Evolutionary conservation across 805 yeast genomes (phyloP), one percentile per base, ranked within the genome.

Genomic region (Priceomyces melissophilus): DNA sequence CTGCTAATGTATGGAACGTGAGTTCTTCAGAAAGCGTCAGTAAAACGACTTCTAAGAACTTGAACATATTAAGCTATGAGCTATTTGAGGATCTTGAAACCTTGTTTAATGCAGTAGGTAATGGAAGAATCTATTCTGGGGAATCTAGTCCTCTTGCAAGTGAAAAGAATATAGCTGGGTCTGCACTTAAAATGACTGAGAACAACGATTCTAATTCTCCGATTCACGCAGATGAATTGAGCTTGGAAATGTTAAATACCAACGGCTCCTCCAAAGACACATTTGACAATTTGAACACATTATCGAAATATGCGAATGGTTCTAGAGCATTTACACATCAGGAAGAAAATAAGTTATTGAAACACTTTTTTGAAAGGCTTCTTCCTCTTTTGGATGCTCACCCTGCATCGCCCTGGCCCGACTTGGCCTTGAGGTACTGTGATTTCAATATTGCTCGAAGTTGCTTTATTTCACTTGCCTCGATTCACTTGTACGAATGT

Each of bases 381-480:
- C 55, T 78, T 4, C 81, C 79, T 1, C 50, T 78, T 31, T 54
- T 78, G 27, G 83, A 78, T 57, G 80, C 81, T 0, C 82, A 78
- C 50, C 83, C 82, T 0, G 73, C 74, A 32, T 65, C 80, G 1
- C 82, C 82, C 3, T 76, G 82, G 82, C 83, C 83, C 0, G 78
- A 76, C 43, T 54, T 78, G 42, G 80, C 81, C 32, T 59, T 78
- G 44, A 69, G 72, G 38, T 78, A 78, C 50, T 78, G 82, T 48
- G 80, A 78, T 49, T 69, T 75, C 46, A 79, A 77, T 47, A 69
- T 78, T 35, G 82, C 82, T 1, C 63, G 79, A 40, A 73, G 79
- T 45, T 78, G 83, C 45, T 78, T 78, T 47, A 68, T 78, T 14
- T 76, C 81, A 2, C 53, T 78, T 12, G 73, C 79, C 9, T 77